These are phyloP conservation scores for Hypoxylon sp. DNA, from an alignment of 2,329 filamentous ascomycete species.

Conservation along the genomic window DNA sequence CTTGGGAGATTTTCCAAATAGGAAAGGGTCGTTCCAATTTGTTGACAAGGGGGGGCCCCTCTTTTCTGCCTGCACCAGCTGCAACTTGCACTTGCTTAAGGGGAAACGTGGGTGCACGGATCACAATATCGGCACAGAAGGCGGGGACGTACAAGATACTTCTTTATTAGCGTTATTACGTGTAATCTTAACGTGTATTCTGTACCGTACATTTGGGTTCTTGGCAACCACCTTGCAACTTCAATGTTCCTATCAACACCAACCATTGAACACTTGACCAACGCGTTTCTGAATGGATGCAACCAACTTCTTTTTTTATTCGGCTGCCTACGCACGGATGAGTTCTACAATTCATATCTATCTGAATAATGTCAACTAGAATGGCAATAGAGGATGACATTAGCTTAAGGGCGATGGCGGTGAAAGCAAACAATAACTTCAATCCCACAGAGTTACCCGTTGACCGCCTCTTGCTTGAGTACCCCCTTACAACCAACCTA, in stretches of 20 bases:
- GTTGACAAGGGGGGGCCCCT: constrained; percentile 36
- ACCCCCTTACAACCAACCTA: constrained; percentile 10
- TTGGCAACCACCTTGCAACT: constrained; percentile 25
- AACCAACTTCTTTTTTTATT: background rate
- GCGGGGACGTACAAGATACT: constrained; percentile 36
- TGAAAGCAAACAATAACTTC: constrained; percentile 7
- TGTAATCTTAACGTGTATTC: constrained; percentile 30
- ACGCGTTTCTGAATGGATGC: background rate
- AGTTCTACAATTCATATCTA: background rate
- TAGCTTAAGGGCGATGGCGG: background rate
- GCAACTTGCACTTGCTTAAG: constrained; percentile 10
- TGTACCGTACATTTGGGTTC: constrained; percentile 26
- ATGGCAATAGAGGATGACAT: background rate
- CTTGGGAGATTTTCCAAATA: constrained; percentile 38
- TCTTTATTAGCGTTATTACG: constrained; percentile 26
- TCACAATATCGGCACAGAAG: constrained; percentile 28
- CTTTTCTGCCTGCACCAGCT: constrained; percentile 15
- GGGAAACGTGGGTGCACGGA: constrained; percentile 31
- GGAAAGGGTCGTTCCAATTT: constrained; percentile 44
- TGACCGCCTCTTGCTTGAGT: constrained; percentile 13
- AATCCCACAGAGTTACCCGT: background rate
- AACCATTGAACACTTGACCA: background rate
- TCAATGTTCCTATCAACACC: constrained; percentile 16
- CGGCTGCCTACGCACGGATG: constrained; percentile 5
- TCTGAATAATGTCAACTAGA: constrained; percentile 8